Conservation (phyloP, 257 asterid species). For the Coffea canephora region DNA sequence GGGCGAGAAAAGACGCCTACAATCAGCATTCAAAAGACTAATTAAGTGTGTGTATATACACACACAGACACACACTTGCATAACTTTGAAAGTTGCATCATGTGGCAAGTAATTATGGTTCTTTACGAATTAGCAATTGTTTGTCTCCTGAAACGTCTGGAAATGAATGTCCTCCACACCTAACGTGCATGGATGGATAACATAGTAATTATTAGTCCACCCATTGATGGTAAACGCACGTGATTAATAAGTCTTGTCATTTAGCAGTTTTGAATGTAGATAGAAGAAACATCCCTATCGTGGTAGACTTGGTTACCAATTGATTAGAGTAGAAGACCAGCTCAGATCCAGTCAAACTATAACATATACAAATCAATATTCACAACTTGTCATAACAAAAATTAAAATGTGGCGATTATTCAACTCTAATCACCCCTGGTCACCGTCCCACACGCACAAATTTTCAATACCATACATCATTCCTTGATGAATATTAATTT, state of each 20-base stretch:
- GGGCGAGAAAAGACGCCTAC: no score
- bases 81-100: no score
- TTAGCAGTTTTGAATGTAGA: background rate
- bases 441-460: conserved; percentile 11
- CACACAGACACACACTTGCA: no score
- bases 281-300: background rate
- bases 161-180: no score
- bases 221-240: background rate
- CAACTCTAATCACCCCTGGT: background rate
- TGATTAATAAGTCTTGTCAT: background rate
- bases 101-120: no score
- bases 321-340: background rate
- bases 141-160: no score
- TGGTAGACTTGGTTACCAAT: background rate
- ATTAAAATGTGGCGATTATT: no score
- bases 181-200: background rate
- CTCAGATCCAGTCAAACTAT: background rate
- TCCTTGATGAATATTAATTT: background rate
- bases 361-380: background rate
- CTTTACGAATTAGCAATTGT: no score
- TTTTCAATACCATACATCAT: conserved; percentile 17
- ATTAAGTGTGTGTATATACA: no score
- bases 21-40: no score
- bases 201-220: background rate
- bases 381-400: background rate